A percentile compares a stretch with the other conserved stretches of the same genome.
phyloP scores from a whole-genome alignment of 1,139 yeast genomes.

The Insectozyma bohioensis region DNA sequence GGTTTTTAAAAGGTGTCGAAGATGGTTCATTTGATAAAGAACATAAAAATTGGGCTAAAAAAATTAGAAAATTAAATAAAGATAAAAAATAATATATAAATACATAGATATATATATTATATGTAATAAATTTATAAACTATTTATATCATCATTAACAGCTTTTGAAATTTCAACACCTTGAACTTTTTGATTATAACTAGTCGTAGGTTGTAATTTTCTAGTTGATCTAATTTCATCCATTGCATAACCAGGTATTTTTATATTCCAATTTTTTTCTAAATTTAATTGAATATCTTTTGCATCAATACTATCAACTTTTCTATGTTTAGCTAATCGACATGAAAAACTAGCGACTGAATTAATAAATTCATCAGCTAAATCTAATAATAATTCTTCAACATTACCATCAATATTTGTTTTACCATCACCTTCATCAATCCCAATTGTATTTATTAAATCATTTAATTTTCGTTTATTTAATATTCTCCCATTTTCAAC shows the following conservation, averaged over 20 bases:
- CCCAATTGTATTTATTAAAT: constrained; percentile 79
- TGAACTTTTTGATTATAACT: constrained; percentile 67
- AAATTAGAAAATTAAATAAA: constrained; percentile 27
- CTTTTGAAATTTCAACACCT: constrained; percentile 28
- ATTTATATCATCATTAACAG: constrained; percentile 23
- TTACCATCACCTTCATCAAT: constrained; percentile 88
- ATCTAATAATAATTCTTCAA: constrained; percentile 85
- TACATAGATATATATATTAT: constrained; percentile 2
- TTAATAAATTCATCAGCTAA: constrained; percentile 94
- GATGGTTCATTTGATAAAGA: constrained; percentile 43
- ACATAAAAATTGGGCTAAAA: constrained; percentile 51
- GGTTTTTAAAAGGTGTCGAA: constrained; percentile 46
- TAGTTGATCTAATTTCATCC: constrained; percentile 83
- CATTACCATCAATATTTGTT: constrained; percentile 91
- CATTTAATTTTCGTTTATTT: constrained; percentile 84
- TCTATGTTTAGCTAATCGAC: constrained; percentile 94
- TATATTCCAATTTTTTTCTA: constrained; percentile 95
- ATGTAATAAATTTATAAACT: constrained; percentile 8
- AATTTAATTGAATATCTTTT: constrained; percentile 85
- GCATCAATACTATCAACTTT: constrained; percentile 85
- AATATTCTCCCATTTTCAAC: constrained; percentile 61
- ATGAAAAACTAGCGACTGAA: constrained; percentile 89
- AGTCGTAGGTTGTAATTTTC: constrained; percentile 78
- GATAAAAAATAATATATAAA: constrained; percentile 3
- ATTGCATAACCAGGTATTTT: constrained; percentile 93